Percentiles rank a stretch among this genome's conserved stretches.
Evolutionary conservation across 331 rosid genomes (phyloP).

Genomic region (Quercus lobata): DNA sequence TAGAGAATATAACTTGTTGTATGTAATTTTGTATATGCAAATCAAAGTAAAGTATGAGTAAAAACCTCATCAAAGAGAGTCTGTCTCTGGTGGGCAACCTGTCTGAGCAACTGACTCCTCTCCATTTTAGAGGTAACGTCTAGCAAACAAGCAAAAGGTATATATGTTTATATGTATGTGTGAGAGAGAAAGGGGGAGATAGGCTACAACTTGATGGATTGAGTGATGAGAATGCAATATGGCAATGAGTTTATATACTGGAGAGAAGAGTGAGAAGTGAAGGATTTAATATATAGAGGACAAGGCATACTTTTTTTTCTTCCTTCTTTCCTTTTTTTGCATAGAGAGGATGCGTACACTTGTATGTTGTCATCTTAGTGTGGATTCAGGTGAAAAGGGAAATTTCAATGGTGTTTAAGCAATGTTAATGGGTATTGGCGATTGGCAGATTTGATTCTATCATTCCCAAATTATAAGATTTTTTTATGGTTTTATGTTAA

Average conservation of each 20-base stretch:
- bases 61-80: constrained; percentile 87
- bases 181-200: not conserved
- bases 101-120: constrained; percentile 46
- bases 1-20: not conserved
- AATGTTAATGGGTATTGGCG: not conserved
- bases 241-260: constrained; percentile 35
- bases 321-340: not conserved
- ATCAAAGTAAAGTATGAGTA: not conserved
- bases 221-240: constrained; percentile 15
- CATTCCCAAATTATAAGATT: not conserved
- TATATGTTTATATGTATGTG: not conserved
- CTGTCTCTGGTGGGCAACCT: constrained; percentile 64
- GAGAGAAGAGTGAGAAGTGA: constrained; percentile 13
- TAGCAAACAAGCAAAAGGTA: not conserved
- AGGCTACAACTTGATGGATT: constrained; percentile 10
- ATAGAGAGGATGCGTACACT: not conserved
- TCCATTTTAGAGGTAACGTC: constrained; percentile 50
- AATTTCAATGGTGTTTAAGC: not conserved
- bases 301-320: not conserved
- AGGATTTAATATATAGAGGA: constrained; percentile 3
- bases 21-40: not conserved
- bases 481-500: not conserved
- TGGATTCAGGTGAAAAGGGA: not conserved
- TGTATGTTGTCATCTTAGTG: not conserved
- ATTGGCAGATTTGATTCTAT: not conserved